phyloP scores from a whole-genome alignment of 257 asterid genomes.

The Linderniella brevidens region DNA sequence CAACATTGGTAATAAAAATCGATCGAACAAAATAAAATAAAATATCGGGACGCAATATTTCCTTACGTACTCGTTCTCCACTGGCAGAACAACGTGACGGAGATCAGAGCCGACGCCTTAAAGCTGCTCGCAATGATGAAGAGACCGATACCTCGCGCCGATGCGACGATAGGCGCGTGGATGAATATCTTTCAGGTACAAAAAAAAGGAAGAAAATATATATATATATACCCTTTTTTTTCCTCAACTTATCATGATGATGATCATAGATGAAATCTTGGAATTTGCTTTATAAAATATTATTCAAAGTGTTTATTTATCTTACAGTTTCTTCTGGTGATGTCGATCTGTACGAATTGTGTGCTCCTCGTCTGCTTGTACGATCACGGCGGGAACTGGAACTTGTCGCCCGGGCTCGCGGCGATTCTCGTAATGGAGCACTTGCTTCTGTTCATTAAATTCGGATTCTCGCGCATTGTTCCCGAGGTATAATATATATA shows the following conservation, averaged over 20 bases:
- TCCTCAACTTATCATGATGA: neutral
- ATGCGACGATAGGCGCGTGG: constrained; percentile 94
- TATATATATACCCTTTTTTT: neutral
- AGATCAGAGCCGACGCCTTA: constrained; percentile 87
- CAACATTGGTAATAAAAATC: constrained; percentile 47
- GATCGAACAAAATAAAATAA: neutral
- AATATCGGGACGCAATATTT: no score
- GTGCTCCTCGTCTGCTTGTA: constrained; percentile 69
- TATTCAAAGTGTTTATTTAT: constrained; percentile 6
- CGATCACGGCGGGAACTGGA: constrained; percentile 76
- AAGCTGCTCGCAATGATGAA: constrained; percentile 79
- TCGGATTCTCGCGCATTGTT: constrained; percentile 69
- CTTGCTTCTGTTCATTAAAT: constrained; percentile 60
- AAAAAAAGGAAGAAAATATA: no score
- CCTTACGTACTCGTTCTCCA: constrained; percentile 1
- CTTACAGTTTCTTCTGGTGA: constrained; percentile 67
- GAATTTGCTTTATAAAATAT: no score
- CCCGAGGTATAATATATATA: constrained; percentile 44
- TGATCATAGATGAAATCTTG: neutral
- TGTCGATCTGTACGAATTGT: constrained; percentile 82
- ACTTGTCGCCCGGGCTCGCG: constrained; percentile 77
- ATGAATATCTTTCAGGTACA: constrained; percentile 81
- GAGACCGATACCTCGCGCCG: constrained; percentile 77
- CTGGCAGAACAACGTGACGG: constrained; percentile 64
- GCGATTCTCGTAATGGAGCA: constrained; percentile 90